Base-by-base conservation (phyloP, 73 alveolate species). In the Paramecium primaurelia region DNA sequence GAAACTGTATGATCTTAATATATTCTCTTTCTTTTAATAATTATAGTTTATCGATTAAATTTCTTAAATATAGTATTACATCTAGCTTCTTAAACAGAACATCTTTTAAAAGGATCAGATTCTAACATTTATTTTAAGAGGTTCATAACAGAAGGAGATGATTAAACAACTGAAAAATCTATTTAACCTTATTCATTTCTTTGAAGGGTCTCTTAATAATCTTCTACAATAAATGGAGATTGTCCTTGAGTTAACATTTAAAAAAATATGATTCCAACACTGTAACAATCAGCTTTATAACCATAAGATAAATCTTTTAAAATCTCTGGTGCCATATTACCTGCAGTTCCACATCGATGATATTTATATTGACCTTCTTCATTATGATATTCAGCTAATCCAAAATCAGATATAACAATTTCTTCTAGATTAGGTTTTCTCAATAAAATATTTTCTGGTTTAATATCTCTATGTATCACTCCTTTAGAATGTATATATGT, bases 151-250 rank as follows among this genome's bases (percentile, higher is more conserved):
- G 75, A 92, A 9, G 47, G 44, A 42, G 95, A 75, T 40, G 94
- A 45, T 20, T 37, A 49, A 28, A 59, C 94, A 86, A 93, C 71
- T 20, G 94, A 92, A 37, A 95, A 83, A 36, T 93, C 93, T 84
- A 92, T 92, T 38, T 11, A 34, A 4, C 97, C 98, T 68, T 88
- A 86, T 68, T 32, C 49, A n/a, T 94, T 96, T 45, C 84, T 90
- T 73, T 85, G 77, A 87, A 95, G 64, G 6, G 95, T 91, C 42
- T 87, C 94, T 16, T 26, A 45, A 90, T 96, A 96, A 11, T 85
- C 89, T 36, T 54, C 77, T 20, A 96, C 97, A 73, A 87, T 86
- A 59, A 96, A 96, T 14, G 98, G 98, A 18, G 97, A 95, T 28
- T 88, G 69, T 28, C 96, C 97, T 44, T 94, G 84, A 4, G 95